Base-by-base conservation (phyloP, 2,329 filamentous ascomycete genomes). In the Xylogone sp. region DNA sequence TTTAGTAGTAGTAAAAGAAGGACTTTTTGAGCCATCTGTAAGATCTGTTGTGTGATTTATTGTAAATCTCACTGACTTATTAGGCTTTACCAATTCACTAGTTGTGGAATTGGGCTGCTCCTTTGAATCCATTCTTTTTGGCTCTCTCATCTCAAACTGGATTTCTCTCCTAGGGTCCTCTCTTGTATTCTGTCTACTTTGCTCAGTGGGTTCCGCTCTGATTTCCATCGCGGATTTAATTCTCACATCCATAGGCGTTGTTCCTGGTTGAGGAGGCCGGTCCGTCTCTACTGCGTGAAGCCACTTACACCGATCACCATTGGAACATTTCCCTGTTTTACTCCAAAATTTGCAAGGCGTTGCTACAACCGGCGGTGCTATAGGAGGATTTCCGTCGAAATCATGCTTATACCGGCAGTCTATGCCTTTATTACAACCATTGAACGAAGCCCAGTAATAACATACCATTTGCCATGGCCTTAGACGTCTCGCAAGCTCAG, bases 311-410 rank as follows among this genome's bases (percentile, higher is more conserved):
- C n/a, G 9, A n/a, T 43, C 19, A 3, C 42, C 48, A 18, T 48
- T 52, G 5, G 13, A 21, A 27, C 55, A 57, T 20, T 21, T 39
- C 4, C 50, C 24, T 20, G 42, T 42, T 1, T 10, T 19, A 46
- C 52, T 34, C 46, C 46, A 56, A 46, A 51, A 57, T 21, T 45
- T 46, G 34, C 56, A 57, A 39, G 34, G 34, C 4, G 5, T 39
- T 18, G 8, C n/a, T 39, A 16, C 34, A 9, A 18, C 6, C n/a
- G 34, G 34, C 10, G 34, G 34, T 39, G 34, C 34, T 39, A 39
- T 16, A 39, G 34, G 34, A 39, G 34, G n/a, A 18, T 39, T 39
- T 18, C 34, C 34, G 8, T 39, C 34, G n/a, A 39, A 39, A 39
- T 4, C n/a, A 39, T 39, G 34, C n/a, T 39, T 39, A 16, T 39